Conservation (phyloP, 2,329 filamentous ascomycete genomes). For the Nemania bipapillata region DNA sequence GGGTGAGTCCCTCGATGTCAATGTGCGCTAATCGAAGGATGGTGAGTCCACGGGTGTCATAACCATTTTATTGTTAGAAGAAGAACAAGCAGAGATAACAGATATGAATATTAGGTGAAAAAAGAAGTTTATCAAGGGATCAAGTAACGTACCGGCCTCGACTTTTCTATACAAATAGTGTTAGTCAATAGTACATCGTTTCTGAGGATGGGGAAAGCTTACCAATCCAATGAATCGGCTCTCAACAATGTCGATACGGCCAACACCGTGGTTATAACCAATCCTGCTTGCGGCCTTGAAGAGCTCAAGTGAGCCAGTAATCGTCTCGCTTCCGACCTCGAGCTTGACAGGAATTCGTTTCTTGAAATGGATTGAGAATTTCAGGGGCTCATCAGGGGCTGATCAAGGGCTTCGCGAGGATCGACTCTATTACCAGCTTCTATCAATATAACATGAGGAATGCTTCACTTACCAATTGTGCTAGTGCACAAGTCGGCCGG, state of each 20-base stretch:
- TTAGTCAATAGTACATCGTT: conserved; percentile 39
- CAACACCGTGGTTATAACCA: conserved; percentile 72
- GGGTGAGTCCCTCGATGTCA: conserved; percentile 67
- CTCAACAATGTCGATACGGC: conserved; percentile 80
- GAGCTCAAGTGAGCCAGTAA: conserved; percentile 76
- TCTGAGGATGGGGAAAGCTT: too few species aligned
- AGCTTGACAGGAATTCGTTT: conserved; percentile 76
- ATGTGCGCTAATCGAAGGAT: conserved; percentile 54
- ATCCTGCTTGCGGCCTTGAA: conserved; percentile 79
- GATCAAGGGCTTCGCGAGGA: too few species aligned
- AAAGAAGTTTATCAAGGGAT: too few species aligned
- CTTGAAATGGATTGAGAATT: conserved; percentile 77
- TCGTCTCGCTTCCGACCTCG: conserved; percentile 62
- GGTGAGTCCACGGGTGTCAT: conserved; percentile 62
- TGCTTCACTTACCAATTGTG: neutral
- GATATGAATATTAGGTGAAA: too few species aligned
- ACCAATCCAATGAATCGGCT: conserved; percentile 3
- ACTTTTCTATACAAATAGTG: conserved; percentile 69
- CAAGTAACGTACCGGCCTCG: conserved; percentile 79
- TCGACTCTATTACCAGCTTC: too few species aligned
- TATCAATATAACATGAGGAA: too few species aligned
- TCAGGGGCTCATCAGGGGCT: conserved; percentile 76
- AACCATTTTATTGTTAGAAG: too few species aligned
- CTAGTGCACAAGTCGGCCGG: neutral
- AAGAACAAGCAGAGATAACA: too few species aligned